Conservation (phyloP, 306 rosid genomes). For the Mimosa pudica region DNA sequence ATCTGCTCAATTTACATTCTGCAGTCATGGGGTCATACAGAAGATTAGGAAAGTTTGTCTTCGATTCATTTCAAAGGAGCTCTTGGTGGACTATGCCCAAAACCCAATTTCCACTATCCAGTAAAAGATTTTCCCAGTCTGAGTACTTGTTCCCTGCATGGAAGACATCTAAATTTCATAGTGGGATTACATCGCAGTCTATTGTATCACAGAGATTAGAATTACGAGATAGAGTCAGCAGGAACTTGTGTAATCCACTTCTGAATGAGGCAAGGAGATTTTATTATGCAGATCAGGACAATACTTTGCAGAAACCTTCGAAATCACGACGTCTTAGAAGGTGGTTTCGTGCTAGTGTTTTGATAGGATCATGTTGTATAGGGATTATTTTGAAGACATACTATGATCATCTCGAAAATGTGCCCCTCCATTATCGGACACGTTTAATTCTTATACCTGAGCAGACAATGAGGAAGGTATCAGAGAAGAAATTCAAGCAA, state of each 20-base stretch:
- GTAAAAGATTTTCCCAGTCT: neutral
- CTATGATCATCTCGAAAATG: slow-evolving; percentile 61
- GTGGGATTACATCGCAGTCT: neutral
- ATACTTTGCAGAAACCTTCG: slow-evolving; percentile 44
- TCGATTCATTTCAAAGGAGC: slow-evolving; percentile 48
- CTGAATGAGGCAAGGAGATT: slow-evolving; percentile 47
- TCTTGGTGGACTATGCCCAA: slow-evolving; percentile 41
- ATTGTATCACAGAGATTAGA: neutral
- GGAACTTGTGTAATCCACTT: slow-evolving; percentile 35
- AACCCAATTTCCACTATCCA: neutral
- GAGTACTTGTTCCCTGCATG: neutral
- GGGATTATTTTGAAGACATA: slow-evolving; percentile 54
- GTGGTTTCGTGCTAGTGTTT: slow-evolving; percentile 50
- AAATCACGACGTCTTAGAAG: slow-evolving; percentile 56
- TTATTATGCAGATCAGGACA: slow-evolving; percentile 67
- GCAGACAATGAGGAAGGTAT: slow-evolving; percentile 54
- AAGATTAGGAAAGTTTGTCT: slow-evolving; percentile 40
- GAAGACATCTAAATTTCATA: neutral
- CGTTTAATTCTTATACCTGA: slow-evolving; percentile 64
- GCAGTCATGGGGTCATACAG: neutral
- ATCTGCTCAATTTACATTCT: slow-evolving; percentile 17
- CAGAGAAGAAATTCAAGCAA: slow-evolving; percentile 60
- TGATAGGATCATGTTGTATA: slow-evolving; percentile 53
- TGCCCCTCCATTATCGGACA: slow-evolving; percentile 68
- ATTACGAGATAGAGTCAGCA: slow-evolving; percentile 23